Evolutionary conservation across 345 rosid species (phyloP).

Genomic region (Jatropha curcas): DNA sequence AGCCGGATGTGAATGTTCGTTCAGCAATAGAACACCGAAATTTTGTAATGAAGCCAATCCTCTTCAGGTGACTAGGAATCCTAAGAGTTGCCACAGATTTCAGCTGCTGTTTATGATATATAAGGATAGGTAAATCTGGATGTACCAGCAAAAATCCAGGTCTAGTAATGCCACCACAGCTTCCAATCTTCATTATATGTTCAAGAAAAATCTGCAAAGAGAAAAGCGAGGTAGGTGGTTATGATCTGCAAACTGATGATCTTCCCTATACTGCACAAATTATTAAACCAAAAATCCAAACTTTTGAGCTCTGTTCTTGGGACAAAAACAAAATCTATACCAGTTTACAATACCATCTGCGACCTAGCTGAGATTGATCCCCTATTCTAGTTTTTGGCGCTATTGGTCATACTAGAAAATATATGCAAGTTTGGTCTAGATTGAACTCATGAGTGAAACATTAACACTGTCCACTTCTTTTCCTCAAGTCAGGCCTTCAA

Average conservation of each 20-base stretch:
- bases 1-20: conserved; percentile 46
- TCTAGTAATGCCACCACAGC: conserved; percentile 48
- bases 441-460: neutral
- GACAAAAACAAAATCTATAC: neutral
- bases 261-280: neutral
- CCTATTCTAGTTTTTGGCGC: neutral
- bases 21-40: conserved; percentile 46
- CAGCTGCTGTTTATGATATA: conserved; percentile 29
- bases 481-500: neutral
- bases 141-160: conserved; percentile 59
- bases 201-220: conserved; percentile 27
- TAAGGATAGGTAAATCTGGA: conserved; percentile 52
- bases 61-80: conserved; percentile 31
- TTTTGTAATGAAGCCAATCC: conserved; percentile 31
- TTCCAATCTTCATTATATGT: conserved; percentile 54
- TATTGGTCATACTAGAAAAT: neutral
- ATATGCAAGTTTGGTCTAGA: neutral
- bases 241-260: neutral
- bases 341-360: neutral
- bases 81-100: conserved; percentile 27
- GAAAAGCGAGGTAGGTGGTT: neutral
- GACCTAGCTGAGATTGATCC: neutral
- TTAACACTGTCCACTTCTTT: neutral
- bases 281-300: neutral
- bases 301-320: neutral